A percentile compares a stretch with the other conserved stretches of the same genome.
These are phyloP conservation scores for Jimgerdemannia flammicorona DNA, from an alignment of 192 early-diverging fungal species.

Conservation along the genomic window DNA sequence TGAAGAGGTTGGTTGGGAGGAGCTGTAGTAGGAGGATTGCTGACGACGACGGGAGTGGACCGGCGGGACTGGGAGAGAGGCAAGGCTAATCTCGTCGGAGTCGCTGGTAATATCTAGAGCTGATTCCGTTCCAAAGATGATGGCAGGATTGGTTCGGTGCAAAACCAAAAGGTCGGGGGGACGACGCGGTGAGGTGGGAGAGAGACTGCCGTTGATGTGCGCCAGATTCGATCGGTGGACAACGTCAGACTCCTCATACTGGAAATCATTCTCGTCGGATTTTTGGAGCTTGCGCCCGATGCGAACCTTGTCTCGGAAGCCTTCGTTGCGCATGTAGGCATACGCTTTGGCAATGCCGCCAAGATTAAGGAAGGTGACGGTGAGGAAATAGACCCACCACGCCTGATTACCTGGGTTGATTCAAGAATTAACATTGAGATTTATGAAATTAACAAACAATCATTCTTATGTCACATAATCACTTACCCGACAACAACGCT, in stretches of 20 bases:
- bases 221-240: background rate
- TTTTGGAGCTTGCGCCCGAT: background rate
- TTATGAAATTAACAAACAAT: background rate
- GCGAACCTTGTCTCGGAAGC: background rate
- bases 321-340: slow-evolving; percentile 1
- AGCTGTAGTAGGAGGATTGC: background rate
- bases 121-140: background rate
- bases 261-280: background rate
- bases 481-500: slow-evolving; percentile 2
- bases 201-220: background rate
- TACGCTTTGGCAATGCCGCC: slow-evolving; percentile 15
- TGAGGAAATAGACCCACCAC: slow-evolving; percentile 17
- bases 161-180: background rate
- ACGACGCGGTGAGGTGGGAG: background rate
- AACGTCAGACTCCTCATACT: background rate
- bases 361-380: slow-evolving; percentile 9
- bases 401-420: slow-evolving; percentile 1
- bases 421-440: background rate
- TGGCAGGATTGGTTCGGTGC: background rate
- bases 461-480: background rate
- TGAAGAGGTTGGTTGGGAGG: background rate
- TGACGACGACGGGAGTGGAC: background rate
- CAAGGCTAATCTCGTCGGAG: background rate
- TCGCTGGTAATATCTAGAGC: background rate
- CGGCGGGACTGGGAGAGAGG: background rate